A percentile compares a stretch with the other conserved stretches of the same genome.
Evolutionary conservation across 1,284 basidiomycete species (phyloP).

Genomic region (Leccinum solheimii): DNA sequence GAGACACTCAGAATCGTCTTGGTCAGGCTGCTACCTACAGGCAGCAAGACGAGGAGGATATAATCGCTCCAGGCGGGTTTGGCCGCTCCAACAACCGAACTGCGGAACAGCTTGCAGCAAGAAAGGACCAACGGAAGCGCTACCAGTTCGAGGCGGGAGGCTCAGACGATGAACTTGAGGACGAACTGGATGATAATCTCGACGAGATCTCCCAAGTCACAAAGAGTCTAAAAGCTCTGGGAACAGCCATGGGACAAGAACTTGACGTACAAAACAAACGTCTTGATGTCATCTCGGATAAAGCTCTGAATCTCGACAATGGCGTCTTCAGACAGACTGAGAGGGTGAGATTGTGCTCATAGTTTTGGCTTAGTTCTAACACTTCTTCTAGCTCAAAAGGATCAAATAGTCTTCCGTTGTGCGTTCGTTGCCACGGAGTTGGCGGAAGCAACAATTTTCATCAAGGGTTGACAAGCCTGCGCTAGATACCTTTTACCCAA

Average conservation of each 20-base stretch:
- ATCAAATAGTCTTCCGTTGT: constrained; percentile 50
- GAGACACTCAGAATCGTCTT: constrained; percentile 85
- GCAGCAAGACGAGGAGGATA: constrained; percentile 44
- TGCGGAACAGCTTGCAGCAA: constrained; percentile 46
- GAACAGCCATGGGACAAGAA: constrained; percentile 82
- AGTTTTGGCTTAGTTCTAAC: constrained; percentile 13
- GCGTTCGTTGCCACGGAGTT: background rate
- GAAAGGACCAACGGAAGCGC: constrained; percentile 75
- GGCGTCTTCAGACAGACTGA: constrained; percentile 70
- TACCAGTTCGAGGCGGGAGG: constrained; percentile 95
- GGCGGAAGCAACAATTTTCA: background rate
- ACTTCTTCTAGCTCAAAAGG: constrained; percentile 56
- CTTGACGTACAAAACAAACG: constrained; percentile 75
- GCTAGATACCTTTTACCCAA: constrained; percentile 25
- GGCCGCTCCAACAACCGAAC: constrained; percentile 46
- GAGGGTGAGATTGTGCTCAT: constrained; percentile 48
- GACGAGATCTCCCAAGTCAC: constrained; percentile 85
- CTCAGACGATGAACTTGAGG: constrained; percentile 95
- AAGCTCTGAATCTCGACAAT: constrained; percentile 65
- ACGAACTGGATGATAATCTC: constrained; percentile 89
- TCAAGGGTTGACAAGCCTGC: background rate
- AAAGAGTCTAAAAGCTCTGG: constrained; percentile 82
- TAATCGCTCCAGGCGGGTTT: constrained; percentile 32
- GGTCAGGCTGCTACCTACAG: constrained; percentile 73
- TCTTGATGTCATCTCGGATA: constrained; percentile 68